Conservation (phyloP, 805 yeast species). For the Teunomyces cretensis region DNA sequence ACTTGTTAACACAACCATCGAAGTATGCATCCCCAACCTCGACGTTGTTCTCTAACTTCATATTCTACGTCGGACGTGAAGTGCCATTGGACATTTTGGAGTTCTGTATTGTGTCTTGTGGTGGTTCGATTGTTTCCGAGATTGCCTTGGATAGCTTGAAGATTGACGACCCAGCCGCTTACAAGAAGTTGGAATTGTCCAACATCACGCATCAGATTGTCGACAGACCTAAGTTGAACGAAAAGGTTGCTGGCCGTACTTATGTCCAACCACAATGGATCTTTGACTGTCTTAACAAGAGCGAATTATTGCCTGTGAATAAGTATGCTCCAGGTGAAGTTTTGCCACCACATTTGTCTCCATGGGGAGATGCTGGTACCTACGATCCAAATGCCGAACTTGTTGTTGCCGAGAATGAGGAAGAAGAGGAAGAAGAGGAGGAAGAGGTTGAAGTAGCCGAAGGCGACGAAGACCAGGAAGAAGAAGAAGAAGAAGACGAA, state of each 20-base stretch:
- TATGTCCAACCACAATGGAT: constrained; percentile 98
- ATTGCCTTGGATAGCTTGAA: constrained; percentile 77
- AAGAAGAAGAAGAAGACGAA: constrained; percentile 53
- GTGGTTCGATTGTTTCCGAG: constrained; percentile 85
- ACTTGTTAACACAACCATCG: constrained; percentile 66
- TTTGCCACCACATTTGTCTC: constrained; percentile 94
- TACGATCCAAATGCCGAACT: constrained; percentile 75
- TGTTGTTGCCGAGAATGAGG: constrained; percentile 41
- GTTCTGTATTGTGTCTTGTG: constrained; percentile 80
- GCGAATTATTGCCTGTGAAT: constrained; percentile 70
- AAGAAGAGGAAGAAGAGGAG: constrained; percentile 44
- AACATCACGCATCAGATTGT: constrained; percentile 88
- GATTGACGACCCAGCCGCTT: constrained; percentile 45
- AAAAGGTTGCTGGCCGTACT: constrained; percentile 86
- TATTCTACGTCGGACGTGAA: constrained; percentile 91
- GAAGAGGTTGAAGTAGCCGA: constrained; percentile 52
- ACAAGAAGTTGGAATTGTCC: constrained; percentile 55
- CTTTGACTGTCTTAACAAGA: constrained; percentile 85
- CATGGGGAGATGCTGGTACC: constrained; percentile 96
- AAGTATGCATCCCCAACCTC: constrained; percentile 56
- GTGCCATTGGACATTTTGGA: constrained; percentile 91
- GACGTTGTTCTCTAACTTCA: constrained; percentile 66
- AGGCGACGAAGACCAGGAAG: constrained; percentile 40
- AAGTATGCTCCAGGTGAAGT: constrained; percentile 92
- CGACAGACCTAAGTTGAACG: constrained; percentile 81